phyloP scores from a whole-genome alignment of 208 protist genomes.

The Herpetomonas tarakana region DNA sequence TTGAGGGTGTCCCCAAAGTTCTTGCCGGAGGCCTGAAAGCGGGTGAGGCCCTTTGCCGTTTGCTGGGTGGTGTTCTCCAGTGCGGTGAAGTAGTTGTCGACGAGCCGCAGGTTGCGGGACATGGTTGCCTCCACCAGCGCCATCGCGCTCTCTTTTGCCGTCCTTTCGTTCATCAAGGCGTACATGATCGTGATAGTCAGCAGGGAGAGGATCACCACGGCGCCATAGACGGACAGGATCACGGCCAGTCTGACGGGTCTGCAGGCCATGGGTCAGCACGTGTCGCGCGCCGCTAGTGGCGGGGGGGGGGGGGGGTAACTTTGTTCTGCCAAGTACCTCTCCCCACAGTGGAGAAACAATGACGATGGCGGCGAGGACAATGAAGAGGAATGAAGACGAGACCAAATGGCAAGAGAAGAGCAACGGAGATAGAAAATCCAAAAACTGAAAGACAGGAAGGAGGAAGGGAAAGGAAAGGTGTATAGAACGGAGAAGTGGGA shows the following conservation, averaged over 20 bases:
- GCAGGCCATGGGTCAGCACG: not conserved
- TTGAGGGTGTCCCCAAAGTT: not conserved
- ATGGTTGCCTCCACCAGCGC: constrained; percentile 15
- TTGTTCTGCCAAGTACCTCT: too few species aligned
- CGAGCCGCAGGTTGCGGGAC: constrained; percentile 13
- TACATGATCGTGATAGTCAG: constrained; percentile 17
- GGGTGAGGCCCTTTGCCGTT: constrained; percentile 3
- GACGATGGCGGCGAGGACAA: not conserved
- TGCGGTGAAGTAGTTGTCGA: not conserved
- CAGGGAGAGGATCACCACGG: constrained; percentile 19
- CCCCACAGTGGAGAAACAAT: not conserved
- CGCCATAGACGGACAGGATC: constrained; percentile 17
- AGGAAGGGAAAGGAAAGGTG: constrained; percentile 3
- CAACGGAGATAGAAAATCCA: not conserved
- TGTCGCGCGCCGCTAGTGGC: constrained; percentile 8
- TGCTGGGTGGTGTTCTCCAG: constrained; percentile 8
- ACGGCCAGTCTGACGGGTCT: constrained; percentile 2
- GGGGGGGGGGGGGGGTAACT: too few species aligned
- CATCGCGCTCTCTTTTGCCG: constrained; percentile 5
- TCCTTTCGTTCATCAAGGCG: constrained; percentile 18
- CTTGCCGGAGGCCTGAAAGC: constrained; percentile 1
- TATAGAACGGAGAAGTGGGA: not conserved
- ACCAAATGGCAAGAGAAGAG: not conserved
- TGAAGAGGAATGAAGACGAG: not conserved
- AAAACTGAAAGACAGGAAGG: not conserved